Evolutionary conservation across 257 asterid species (phyloP).

Genomic region (Handroanthus guayacan): DNA sequence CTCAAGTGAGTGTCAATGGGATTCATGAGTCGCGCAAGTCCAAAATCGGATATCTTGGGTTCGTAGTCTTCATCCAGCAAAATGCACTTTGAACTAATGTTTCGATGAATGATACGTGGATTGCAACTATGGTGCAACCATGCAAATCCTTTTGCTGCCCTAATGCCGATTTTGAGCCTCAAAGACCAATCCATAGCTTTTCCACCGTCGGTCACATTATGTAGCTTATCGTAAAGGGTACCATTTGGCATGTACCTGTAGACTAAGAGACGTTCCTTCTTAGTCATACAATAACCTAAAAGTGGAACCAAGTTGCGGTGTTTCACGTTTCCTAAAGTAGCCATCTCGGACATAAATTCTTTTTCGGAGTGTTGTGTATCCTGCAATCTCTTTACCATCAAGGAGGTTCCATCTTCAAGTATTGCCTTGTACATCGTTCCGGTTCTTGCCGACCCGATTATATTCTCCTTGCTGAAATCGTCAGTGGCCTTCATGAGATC

Average conservation of each 20-base stretch:
- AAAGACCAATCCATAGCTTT: conserved; percentile 61
- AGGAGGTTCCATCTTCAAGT: conserved; percentile 64
- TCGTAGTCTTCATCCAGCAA: conserved; percentile 58
- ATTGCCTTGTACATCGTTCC: conserved; percentile 72
- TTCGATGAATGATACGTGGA: conserved; percentile 74
- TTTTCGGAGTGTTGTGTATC: conserved; percentile 74
- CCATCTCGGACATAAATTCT: conserved; percentile 67
- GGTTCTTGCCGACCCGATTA: conserved; percentile 69
- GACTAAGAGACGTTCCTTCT: conserved; percentile 67
- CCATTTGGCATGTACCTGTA: conserved; percentile 71
- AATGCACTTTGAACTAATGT: conserved; percentile 71
- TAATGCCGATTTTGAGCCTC: conserved; percentile 62
- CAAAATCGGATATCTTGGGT: conserved; percentile 82
- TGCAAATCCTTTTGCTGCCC: conserved; percentile 72
- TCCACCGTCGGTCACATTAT: conserved; percentile 39
- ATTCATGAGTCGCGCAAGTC: conserved; percentile 91
- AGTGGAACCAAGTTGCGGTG: conserved; percentile 75
- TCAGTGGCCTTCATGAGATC: conserved; percentile 82
- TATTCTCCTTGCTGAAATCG: conserved; percentile 68
- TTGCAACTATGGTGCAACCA: conserved; percentile 82
- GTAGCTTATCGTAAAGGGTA: conserved; percentile 65
- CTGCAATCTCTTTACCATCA: conserved; percentile 71
- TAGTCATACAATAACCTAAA: conserved; percentile 64
- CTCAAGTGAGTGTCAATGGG: conserved; percentile 90
- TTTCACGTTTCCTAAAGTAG: conserved; percentile 59